A percentile compares a stretch with the other conserved stretches of the same genome.
phyloP scores from a whole-genome alignment of 164 flowering plant genomes.

The Annona squamosa region DNA sequence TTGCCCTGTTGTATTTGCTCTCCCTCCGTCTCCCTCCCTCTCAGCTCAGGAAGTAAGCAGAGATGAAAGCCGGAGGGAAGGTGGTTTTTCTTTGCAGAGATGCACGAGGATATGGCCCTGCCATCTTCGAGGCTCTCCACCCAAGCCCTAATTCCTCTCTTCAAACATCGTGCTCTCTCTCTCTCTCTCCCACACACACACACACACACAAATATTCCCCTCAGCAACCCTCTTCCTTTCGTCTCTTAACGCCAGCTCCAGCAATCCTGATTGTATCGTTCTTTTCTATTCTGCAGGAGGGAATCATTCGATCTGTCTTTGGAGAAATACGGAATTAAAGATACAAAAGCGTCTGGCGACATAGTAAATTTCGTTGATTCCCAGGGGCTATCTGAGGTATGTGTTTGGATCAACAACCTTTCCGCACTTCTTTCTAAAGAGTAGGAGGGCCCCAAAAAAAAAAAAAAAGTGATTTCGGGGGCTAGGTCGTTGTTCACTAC shows the following conservation, averaged over 20 bases:
- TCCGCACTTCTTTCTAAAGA: not conserved
- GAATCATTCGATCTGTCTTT: slow-evolving; percentile 45
- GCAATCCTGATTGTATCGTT: not conserved
- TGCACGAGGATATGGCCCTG: slow-evolving; percentile 34
- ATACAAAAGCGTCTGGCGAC: slow-evolving; percentile 42
- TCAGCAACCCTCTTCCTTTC: not conserved
- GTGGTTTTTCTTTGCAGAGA: slow-evolving; percentile 49
- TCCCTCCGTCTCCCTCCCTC: not conserved
- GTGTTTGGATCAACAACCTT: no score
- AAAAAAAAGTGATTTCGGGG: no score
- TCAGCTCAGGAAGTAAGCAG: not conserved
- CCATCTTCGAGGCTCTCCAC: slow-evolving; percentile 31
- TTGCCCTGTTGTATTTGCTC: no score
- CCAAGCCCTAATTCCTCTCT: slow-evolving; percentile 34
- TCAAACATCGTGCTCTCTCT: slow-evolving; percentile 24
- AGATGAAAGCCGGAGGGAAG: slow-evolving; percentile 50
- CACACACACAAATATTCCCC: not conserved
- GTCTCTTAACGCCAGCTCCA: not conserved
- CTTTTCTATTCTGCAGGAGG: slow-evolving; percentile 27
- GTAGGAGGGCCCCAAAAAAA: no score
- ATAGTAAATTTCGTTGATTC: slow-evolving; percentile 43
- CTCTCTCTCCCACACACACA: not conserved
- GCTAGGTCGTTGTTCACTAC: no score
- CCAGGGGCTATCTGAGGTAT: slow-evolving; percentile 41
- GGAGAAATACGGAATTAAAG: slow-evolving; percentile 53